Base-by-base conservation (phyloP, 148 eudicot species). In the Salicornia ramosissima region DNA sequence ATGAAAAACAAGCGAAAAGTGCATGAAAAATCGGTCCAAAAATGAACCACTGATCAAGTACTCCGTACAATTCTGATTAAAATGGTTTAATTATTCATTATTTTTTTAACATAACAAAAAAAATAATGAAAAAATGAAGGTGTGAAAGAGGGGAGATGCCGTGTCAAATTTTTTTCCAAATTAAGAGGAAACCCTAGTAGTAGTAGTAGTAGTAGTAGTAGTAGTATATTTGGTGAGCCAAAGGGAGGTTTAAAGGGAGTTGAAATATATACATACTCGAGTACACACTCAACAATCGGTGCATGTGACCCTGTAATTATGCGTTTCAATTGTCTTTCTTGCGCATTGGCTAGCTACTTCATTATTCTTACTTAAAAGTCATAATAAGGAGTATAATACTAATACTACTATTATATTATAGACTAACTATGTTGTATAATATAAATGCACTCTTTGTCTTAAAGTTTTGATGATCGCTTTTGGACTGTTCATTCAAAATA, bases 291-390 rank as follows among this genome's bases (percentile, higher is more conserved):
- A 40, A 72, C 45, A 72, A 72, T 56, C 24, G 33, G 30, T 65
- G 76, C 76, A 73, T 65, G 75, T 64, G 76, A 65, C 64, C 46
- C 70, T 55, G 50, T 55, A 52, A 73, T 73, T 64, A 73, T 65
- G 76, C 43, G 39, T 64, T 73, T 65, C 64, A 21, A 65, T 65
- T 65, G 70, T 65, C 75, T 73, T 73, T 65, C 76, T 65, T 45
- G 69, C 25, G 43, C 29, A 64, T 43, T 43, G 57, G 36, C 9
- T 25, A 39, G 54, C 3, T 12, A 6, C 43, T 72, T 18, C 26
- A 3, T 64, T 52, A 42, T 61, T 21, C n/a, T n/a, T 30, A 15
- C 64, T 31, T 18, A 16, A 13, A 14, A 16, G 18, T 59, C 24
- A 45, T 51, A 51, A 19, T n/a, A 4, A 58, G 21, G 3, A 51